Evolutionary conservation across 2,329 filamentous ascomycete species (phyloP), one percentile per base, ranked within the genome.

Genomic region (Aspergillus vadensis): DNA sequence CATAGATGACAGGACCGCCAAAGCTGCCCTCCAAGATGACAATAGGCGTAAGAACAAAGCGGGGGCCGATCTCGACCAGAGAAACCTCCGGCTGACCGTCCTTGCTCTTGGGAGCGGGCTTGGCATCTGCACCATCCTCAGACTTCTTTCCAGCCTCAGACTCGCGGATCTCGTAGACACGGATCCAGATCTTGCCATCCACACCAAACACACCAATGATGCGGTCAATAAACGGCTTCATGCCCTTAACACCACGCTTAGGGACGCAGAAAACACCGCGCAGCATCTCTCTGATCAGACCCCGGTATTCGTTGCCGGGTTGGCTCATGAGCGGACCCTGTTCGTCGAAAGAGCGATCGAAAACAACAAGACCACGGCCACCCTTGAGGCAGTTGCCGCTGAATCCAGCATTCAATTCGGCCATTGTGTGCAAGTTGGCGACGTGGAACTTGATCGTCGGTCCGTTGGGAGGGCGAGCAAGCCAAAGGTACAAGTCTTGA

Each of bases 321-420:
- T 68, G 87, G 65, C 97, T 83, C 58, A 96, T 87, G 72, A 97
- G 88, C 2, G 92, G 74, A 5, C 74, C 90, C 70, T 91, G 85
- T 67, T 85, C 85, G 63, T 96, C 91, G 78, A 99, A 99, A 17
- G 87, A 86, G 56, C 86, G 85, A 75, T 98, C 95, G 76, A 99
- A 99, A 38, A 91, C 95, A 59, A 99, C 87, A 41, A 99, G 83
- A 1, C 95, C 94, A 38, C 95, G 84, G 27, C 91, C 95, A 61
- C 95, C 95, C 79, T 97, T 97, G 63, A 98, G 82, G 75, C 93
- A 97, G 82, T 99, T 99, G 57, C 95, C 95, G 15, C 92, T 93
- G 76, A 99, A 98, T 3, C 76, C 76, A 19, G 75, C 71, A 73
- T 97, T 91, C 38, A 99, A 83, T 77, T 99, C 95, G 72, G 94